A percentile compares a stretch with the other conserved stretches of the same genome.
These are phyloP conservation scores for Septoria linicola DNA, from an alignment of 2,329 filamentous ascomycete species.

Conservation along the genomic window DNA sequence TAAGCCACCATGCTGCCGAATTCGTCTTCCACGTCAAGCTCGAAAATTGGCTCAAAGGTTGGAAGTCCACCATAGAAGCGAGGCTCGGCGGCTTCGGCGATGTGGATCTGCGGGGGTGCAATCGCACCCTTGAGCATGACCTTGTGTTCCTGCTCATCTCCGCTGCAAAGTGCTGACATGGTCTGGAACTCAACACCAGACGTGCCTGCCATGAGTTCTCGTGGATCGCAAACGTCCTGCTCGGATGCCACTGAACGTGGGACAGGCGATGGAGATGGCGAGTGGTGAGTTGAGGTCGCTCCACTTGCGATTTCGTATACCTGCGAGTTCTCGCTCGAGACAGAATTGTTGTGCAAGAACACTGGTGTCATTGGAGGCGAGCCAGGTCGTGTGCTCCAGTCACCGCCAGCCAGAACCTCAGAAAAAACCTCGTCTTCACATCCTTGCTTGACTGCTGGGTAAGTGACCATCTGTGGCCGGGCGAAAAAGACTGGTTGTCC, in stretches of 20 bases:
- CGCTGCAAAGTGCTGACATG: slow-evolving; percentile 60
- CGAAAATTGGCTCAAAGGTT: slow-evolving; percentile 71
- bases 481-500: slow-evolving; percentile 52
- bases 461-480: slow-evolving; percentile 42
- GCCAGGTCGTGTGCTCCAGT: slow-evolving; percentile 68
- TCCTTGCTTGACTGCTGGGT: slow-evolving; percentile 67
- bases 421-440: slow-evolving; percentile 68
- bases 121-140: slow-evolving; percentile 48
- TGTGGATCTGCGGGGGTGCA: slow-evolving; percentile 37
- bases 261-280: slow-evolving; percentile 80
- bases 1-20: slow-evolving; percentile 75
- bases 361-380: slow-evolving; percentile 88
- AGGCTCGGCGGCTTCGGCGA: slow-evolving; percentile 46
- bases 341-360: slow-evolving; percentile 66
- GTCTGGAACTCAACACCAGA: slow-evolving; percentile 62
- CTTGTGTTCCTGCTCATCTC: slow-evolving; percentile 52
- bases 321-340: slow-evolving; percentile 51
- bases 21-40: slow-evolving; percentile 88
- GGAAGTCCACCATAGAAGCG: slow-evolving; percentile 63
- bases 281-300: slow-evolving; percentile 65
- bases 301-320: slow-evolving; percentile 71
- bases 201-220: slow-evolving; percentile 74
- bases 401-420: slow-evolving; percentile 69
- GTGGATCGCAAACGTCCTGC: slow-evolving; percentile 77
- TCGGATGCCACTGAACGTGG: slow-evolving; percentile 68